Percentiles rank a stretch among this genome's conserved stretches.
Conservation (phyloP, 2,329 filamentous ascomycete species). For the Emericellopsis cladophorae region DNA sequence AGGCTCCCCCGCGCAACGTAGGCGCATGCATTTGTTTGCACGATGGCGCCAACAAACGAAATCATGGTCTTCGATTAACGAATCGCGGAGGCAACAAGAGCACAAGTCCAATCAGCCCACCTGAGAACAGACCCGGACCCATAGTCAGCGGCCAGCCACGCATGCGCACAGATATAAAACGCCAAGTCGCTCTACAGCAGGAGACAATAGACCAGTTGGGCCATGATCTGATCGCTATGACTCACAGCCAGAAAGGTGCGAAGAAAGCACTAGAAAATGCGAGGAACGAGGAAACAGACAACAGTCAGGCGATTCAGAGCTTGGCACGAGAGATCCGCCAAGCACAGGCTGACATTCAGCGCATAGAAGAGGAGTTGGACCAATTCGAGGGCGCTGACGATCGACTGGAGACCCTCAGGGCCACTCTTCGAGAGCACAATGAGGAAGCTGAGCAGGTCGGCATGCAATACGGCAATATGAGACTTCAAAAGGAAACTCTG, state of each 20-base stretch:
- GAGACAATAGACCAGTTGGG: constrained; percentile 40
- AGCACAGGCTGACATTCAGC: constrained; percentile 45
- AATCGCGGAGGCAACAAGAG: constrained; percentile 25
- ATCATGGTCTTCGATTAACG: constrained; percentile 47
- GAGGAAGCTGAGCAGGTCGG: constrained; percentile 34
- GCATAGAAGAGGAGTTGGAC: constrained; percentile 46
- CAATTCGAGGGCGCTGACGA: constrained; percentile 56
- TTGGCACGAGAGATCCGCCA: constrained; percentile 44
- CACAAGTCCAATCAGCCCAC: constrained; percentile 31
- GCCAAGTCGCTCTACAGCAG: constrained; percentile 44
- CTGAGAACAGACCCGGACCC: constrained; percentile 8
- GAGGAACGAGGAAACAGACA: constrained; percentile 30
- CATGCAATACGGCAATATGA: constrained; percentile 39
- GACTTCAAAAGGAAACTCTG: constrained; percentile 32
- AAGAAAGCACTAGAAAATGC: constrained; percentile 28
- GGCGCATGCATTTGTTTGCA: constrained; percentile 58
- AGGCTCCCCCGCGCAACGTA: constrained; percentile 53
- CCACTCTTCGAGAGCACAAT: constrained; percentile 43
- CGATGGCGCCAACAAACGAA: constrained; percentile 38
- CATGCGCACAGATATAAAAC: constrained; percentile 69
- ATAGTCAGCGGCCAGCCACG: constrained; percentile 34
- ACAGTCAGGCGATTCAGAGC: constrained; percentile 15
- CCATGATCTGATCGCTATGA: constrained; percentile 38
- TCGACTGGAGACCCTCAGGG: constrained; percentile 44
- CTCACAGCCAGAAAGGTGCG: constrained; percentile 31